Base-by-base conservation (phyloP, 352 stramenopile genomes). In the Globisporangium alternatum region DNA sequence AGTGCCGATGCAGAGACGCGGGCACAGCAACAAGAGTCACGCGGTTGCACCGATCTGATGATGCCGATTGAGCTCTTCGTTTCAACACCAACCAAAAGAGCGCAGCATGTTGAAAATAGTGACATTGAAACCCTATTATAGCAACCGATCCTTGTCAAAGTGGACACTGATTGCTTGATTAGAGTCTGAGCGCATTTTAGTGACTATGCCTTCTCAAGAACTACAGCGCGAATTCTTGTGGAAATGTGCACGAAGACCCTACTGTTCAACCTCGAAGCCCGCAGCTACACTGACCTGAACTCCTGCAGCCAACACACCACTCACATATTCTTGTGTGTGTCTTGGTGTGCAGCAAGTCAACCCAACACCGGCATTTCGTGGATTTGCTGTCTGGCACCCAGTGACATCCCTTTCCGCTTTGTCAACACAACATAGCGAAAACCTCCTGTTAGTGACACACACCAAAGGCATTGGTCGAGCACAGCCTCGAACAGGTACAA, bases 61-160 rank as follows among this genome's bases (percentile, higher is more conserved):
- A 43, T 43, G 37, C 37, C 3, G 37, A 45, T 45, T 60, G 54
- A 48, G 56, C 28, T 28, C 25, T 62, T 39, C 28, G 25, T 35
- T 61, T 54, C 56, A 55, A 62, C 56, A 63, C 56, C 56, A 63
- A 63, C 44, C 56, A 63, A 62, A 62, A 44, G 1, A 12, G 33
- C 5, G 22, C 19, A 21, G 7, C 28, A 53, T 31, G 22, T 7
- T 3, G 28, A 1, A 33, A 35, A 63, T 56, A 63, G 56, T 63
- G 56, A 37, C 56, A 28, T 56, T 15, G 7, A 25, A 3, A 8
- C 21, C 56, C 56, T 31, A 55, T 7, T 41, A 47, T 33, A 13
- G 56, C 31, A 63, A 63, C n/a, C 4, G 2, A 3, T 15, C 3
- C 1, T 0, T 25, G 22, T 21, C 0, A 25, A 15, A 49, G 5